Base-by-base conservation (phyloP, 2,329 filamentous ascomycete species). In the Pestalotiopsis sp. region DNA sequence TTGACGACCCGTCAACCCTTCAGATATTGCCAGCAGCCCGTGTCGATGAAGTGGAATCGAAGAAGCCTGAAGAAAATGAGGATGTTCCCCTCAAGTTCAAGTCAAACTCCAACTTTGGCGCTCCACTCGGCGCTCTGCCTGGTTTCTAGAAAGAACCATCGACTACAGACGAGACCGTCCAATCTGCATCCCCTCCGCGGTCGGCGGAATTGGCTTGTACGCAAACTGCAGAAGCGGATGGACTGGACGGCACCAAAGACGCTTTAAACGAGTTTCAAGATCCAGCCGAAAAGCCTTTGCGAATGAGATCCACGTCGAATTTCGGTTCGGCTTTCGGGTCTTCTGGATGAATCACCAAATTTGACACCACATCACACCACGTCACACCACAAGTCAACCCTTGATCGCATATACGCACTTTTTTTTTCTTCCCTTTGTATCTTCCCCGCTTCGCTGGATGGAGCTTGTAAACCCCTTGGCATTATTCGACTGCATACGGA, bases 1-100 rank as follows among this genome's bases (percentile, higher is more conserved):
- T 59, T 20, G 17, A 20, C 22, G 62, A 68, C 10, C 9, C 55
- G 17, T 52, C 65, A 14, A 56, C 14, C 14, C 11, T 11, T 30
- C 56, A 40, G 10, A 58, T 26, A 62, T 11, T 20, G 24, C 13
- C 26, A 52, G 38, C 56, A 17, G 22, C 17, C 22, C 11, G 2
- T 52, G 65, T 57, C 13, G 58, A 64, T 9, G 56, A 39, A 9
- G 52, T 40, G 17, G 61, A 65, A 22, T 38, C 40, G 17, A 63
- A 13, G n/a, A 22, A 62, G 52, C n/a, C 38, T 11, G 64, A 44
- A 9, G 67, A 67, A 22, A 38, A 22, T 26, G 65, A 24, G 7
- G 68, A 69, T 22, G 64, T 69, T 7, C 68, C 68, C 5, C 57
- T 69, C 22, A 69, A 64, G 44, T 64, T 69, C 55, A 69, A 66